These are phyloP conservation scores for Rhizopogon rudus DNA, from an alignment of 768 basidiomycete genomes.

Conservation along the genomic window DNA sequence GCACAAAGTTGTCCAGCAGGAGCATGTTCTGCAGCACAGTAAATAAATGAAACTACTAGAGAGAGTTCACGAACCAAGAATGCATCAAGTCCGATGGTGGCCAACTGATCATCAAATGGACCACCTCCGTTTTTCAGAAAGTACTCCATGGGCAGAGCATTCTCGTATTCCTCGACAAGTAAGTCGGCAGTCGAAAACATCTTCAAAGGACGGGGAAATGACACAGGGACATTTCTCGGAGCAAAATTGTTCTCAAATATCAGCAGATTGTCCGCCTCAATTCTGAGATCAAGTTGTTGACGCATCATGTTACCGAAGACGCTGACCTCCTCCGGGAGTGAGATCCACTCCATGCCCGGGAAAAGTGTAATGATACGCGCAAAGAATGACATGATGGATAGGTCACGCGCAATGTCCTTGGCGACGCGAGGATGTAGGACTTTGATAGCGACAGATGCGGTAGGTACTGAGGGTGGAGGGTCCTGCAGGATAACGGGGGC, in stretches of 20 bases:
- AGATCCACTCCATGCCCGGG: slow-evolving; percentile 96
- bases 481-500: slow-evolving; percentile 43
- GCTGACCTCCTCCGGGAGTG: slow-evolving; percentile 89
- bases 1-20: slow-evolving; percentile 95
- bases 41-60: slow-evolving; percentile 4
- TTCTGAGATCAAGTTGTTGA: slow-evolving; percentile 85
- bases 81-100: slow-evolving; percentile 90
- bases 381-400: slow-evolving; percentile 94
- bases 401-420: slow-evolving; percentile 82
- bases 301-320: slow-evolving; percentile 98
- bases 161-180: slow-evolving; percentile 89
- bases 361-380: slow-evolving; percentile 70
- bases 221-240: slow-evolving; percentile 72
- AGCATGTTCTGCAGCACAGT: slow-evolving; percentile 79
- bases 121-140: slow-evolving; percentile 91
- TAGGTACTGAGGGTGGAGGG: slow-evolving; percentile 70
- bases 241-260: slow-evolving; percentile 86
- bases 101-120: slow-evolving; percentile 83
- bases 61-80: slow-evolving; percentile 65
- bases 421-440: slow-evolving; percentile 85
- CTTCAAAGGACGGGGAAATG: slow-evolving; percentile 85
- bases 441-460: slow-evolving; percentile 91
- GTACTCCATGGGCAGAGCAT: slow-evolving; percentile 82
- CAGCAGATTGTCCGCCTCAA: slow-evolving; percentile 84
- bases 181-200: slow-evolving; percentile 79